Conservation (phyloP, 2,329 filamentous ascomycete species). For the Zelopaecilomyces penicillatus region DNA sequence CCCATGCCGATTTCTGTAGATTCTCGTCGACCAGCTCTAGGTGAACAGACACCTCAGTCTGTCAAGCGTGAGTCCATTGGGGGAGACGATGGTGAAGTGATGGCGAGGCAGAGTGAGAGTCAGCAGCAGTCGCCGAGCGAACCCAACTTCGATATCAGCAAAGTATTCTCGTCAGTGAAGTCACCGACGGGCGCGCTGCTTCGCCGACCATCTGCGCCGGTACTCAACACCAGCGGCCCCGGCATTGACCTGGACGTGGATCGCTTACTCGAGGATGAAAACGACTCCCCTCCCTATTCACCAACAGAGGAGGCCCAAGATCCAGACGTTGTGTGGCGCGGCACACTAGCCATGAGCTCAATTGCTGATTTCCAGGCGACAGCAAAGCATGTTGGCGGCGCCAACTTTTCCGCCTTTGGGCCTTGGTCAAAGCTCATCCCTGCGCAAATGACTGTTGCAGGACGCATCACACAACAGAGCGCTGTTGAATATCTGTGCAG, state of each 20-base stretch:
- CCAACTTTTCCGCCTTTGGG: constrained; percentile 58
- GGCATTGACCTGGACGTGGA: constrained; percentile 85
- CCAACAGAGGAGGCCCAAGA: constrained; percentile 63
- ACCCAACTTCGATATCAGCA: constrained; percentile 71
- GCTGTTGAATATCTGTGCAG: constrained; percentile 89
- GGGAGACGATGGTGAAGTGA: constrained; percentile 18
- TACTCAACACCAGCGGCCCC: constrained; percentile 42
- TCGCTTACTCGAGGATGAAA: constrained; percentile 72
- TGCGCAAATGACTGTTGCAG: constrained; percentile 59
- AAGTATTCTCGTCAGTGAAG: constrained; percentile 75
- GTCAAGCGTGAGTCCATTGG: constrained; percentile 29
- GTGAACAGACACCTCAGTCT: constrained; percentile 12
- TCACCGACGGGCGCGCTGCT: constrained; percentile 53
- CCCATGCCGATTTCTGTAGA: constrained; percentile 20
- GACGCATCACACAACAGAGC: constrained; percentile 71
- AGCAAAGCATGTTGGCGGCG: constrained; percentile 79
- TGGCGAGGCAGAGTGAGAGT: constrained; percentile 32
- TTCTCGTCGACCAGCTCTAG: constrained; percentile 9
- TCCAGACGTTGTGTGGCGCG: constrained; percentile 69
- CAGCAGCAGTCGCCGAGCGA: constrained; percentile 43
- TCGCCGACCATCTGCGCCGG: constrained; percentile 41
- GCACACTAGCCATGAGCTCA: constrained; percentile 65
- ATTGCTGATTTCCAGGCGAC: constrained; percentile 67
- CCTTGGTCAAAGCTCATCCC: constrained; percentile 71
- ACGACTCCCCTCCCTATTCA: constrained; percentile 74